Evolutionary conservation across 2,329 filamentous ascomycete species (phyloP), one percentile per base, ranked within the genome.

Genomic region (Aspergillus nomiae): DNA sequence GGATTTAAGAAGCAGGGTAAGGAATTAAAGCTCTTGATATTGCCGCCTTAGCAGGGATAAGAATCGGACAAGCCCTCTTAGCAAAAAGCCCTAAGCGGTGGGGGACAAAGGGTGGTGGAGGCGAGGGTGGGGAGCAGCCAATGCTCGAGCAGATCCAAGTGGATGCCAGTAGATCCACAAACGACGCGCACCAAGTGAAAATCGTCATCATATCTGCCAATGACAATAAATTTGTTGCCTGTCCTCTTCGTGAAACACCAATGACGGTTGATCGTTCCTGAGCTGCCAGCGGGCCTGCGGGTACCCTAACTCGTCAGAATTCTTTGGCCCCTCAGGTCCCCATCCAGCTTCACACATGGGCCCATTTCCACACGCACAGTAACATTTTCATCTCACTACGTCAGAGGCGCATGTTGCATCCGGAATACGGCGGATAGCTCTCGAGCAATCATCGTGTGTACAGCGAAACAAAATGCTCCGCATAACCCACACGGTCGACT

Each of bases 181-280:
- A 55, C 46, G 28, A 55, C 57, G 56, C 60, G 56, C 60, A 36
- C 60, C 46, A 38, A 53, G 45, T 54, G 55, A 58, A 38, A 36
- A 65, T 62, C 53, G 36, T 60, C 63, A 65, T 63, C 51, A 50
- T 24, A n/a, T 41, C 11, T 48, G 28, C n/a, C 57, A 59, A 54
- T 59, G 16, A 54, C 41, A 26, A 41, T 53, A 28, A 41, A 32
- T 21, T 41, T n/a, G 30, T 55, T 38, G 51, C 21, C 34, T 38
- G 32, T 24, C 26, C 51, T 34, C 14, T 38, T 38, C 28, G 34
- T 24, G 26, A 38, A 16, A 55, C 21, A 21, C 51, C 51, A 38
- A 55, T 24, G n/a, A 38, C 34, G 19, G 28, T 12, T 38, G 19
- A 28, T 36, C 7, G 38, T 54, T 16, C 48, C 46, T 41, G 48